These are phyloP conservation scores for Eragrostis nindensis DNA, from an alignment of 176 grass and related monocot genomes.

Conservation along the genomic window DNA sequence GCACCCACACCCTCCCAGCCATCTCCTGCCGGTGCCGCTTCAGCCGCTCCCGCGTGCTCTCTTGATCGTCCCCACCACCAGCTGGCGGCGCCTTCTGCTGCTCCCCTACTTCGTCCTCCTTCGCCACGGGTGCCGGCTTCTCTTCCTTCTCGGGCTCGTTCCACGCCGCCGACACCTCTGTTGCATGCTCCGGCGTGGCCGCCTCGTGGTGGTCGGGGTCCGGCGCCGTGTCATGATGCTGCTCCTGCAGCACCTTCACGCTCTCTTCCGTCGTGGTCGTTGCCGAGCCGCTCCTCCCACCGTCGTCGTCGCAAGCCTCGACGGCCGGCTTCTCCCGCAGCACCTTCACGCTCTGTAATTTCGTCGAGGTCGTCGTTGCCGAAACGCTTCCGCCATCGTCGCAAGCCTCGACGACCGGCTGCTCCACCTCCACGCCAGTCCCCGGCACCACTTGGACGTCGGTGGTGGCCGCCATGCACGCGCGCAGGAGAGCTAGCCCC, in stretches of 20 bases:
- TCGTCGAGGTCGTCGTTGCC: neutral
- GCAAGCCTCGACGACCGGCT: neutral
- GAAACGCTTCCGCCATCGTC: neutral
- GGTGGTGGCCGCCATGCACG: constrained; percentile 36
- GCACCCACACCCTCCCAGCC: constrained; percentile 65
- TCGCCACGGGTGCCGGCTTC: neutral
- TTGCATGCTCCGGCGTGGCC: neutral
- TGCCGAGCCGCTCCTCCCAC: neutral
- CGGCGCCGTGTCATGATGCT: neutral
- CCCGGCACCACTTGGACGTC: constrained; percentile 37
- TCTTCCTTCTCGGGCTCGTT: neutral
- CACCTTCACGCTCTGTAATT: neutral
- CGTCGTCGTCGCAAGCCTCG: neutral
- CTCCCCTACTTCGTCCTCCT: neutral
- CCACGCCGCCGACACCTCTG: neutral
- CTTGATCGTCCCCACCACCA: neutral
- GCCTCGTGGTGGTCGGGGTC: neutral
- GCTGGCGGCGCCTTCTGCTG: neutral
- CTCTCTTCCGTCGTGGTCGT: neutral
- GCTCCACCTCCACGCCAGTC: neutral
- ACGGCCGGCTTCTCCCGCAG: neutral
- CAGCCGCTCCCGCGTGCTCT: constrained; percentile 53
- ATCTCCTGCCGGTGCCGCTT: constrained; percentile 69
- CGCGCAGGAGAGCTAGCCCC: neutral
- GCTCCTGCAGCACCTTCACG: neutral